Evolutionary conservation across 2,329 filamentous ascomycete genomes (phyloP), one percentile per base, ranked within the genome.

Genomic region (Zasmidium cellare): DNA sequence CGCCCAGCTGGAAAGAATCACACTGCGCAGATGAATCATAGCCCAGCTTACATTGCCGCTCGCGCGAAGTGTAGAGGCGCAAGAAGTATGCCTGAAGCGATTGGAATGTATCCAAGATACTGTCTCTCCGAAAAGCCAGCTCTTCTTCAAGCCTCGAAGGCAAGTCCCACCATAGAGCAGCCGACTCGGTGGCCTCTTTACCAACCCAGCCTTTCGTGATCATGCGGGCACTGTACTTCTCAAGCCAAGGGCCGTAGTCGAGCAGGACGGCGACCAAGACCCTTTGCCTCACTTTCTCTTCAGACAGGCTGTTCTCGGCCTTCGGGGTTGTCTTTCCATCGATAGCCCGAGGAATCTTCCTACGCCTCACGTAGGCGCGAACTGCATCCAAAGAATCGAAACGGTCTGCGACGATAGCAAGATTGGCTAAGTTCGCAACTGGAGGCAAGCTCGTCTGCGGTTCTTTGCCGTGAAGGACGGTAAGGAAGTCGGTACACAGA

Each of bases 1-100:
- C 88, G 20, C 89, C 89, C 1, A 92, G 82, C 73, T 92, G 89
- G 68, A 88, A 92, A 1, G 85, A 87, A 74, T 92, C 89, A 71
- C 89, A 92, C 45, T 88, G 84, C 1, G 82, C 74, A 60, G 85
- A 89, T 1, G 85, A 86, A 67, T 90, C 88, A 72, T 92, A 92
- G 53, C 89, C 88, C 0, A 91, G 80, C 66, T 85, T 85, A 72
- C 89, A 92, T 70, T 91, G 89, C 23, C 79, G 73, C 24, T 79
- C 80, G n/a, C 86, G 84, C 9, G 87, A 88, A 1, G 84, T 84
- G 71, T 91, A 92, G 0, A 89, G 75, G 6, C 72, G 70, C 2
- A 92, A 75, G 57, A 91, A 91, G 70, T 91, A 85, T 0, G 79
- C 77, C 59, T 87, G 87, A 1, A 91, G 77, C 0, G 88, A 90